Conservation (phyloP, 305 asterid species). For the Striga hermonthica region DNA sequence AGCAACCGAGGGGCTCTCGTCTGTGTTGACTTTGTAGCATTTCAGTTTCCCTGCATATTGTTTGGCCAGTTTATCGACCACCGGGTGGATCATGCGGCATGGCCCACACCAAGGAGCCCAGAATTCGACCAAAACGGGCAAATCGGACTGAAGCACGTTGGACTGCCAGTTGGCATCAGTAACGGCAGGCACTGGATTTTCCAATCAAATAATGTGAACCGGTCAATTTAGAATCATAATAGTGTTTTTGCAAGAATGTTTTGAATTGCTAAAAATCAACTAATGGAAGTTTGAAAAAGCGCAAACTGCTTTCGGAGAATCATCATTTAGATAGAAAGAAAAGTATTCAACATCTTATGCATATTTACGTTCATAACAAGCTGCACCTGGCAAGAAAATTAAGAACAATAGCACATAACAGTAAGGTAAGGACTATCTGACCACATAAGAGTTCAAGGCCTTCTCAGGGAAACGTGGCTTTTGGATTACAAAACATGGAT, state of each 20-base stretch:
- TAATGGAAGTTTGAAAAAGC: neutral
- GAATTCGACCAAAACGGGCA: conserved; percentile 80
- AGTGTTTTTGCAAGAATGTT: neutral
- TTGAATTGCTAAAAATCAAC: neutral
- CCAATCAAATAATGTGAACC: neutral
- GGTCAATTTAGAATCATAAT: neutral
- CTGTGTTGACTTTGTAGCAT: conserved; percentile 85
- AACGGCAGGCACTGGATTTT: conserved; percentile 53
- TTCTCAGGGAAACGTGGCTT: too few species aligned
- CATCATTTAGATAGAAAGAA: too few species aligned
- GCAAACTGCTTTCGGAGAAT: neutral
- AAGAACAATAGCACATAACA: too few species aligned
- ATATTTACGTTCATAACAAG: too few species aligned
- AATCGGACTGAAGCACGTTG: conserved; percentile 43
- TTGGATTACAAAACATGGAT: too few species aligned
- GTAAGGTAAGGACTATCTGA: too few species aligned
- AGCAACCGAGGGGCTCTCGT: conserved; percentile 71
- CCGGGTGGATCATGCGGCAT: conserved; percentile 83
- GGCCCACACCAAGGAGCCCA: conserved; percentile 99
- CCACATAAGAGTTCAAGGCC: too few species aligned
- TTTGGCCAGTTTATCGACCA: conserved; percentile 71
- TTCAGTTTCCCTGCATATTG: conserved; percentile 65
- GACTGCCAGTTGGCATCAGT: conserved; percentile 57
- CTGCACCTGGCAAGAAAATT: too few species aligned
- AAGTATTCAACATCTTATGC: neutral